Evolutionary conservation across 805 yeast genomes (phyloP).

Genomic region (Zygosaccharomyces rouxii): DNA sequence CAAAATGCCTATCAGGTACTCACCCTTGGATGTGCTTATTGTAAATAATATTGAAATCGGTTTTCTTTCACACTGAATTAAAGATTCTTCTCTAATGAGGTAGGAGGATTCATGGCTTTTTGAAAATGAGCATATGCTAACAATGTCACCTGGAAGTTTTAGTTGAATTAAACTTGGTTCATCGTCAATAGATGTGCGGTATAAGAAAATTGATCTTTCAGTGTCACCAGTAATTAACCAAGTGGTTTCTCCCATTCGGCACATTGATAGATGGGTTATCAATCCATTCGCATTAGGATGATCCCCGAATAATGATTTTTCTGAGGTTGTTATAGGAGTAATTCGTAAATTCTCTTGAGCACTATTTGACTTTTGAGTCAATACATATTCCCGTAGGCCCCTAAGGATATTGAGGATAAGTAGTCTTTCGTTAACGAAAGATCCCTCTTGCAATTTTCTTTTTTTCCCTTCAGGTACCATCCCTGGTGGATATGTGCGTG

Average conservation of each 20-base stretch:
- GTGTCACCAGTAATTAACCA: constrained; percentile 12
- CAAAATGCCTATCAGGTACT: constrained; percentile 7
- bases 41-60: constrained; percentile 4
- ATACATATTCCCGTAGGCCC: constrained; percentile 18
- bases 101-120: neutral
- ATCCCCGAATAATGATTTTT: neutral
- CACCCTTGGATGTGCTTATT: constrained; percentile 10
- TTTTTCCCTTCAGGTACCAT: neutral
- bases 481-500: neutral
- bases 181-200: neutral
- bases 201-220: constrained; percentile 4
- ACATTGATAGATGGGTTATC: constrained; percentile 6
- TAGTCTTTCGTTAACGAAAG: neutral
- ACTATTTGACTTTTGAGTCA: neutral
- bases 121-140: constrained; percentile 3
- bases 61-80: neutral
- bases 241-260: neutral
- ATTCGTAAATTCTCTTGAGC: neutral
- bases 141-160: constrained; percentile 13
- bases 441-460: neutral
- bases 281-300: neutral
- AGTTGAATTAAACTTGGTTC: constrained; percentile 9
- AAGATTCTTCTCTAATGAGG: neutral
- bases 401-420: constrained; percentile 12
- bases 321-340: neutral